Conservation (phyloP, 495 filamentous ascomycete species). For the Trichodelitschia bisporula region DNA sequence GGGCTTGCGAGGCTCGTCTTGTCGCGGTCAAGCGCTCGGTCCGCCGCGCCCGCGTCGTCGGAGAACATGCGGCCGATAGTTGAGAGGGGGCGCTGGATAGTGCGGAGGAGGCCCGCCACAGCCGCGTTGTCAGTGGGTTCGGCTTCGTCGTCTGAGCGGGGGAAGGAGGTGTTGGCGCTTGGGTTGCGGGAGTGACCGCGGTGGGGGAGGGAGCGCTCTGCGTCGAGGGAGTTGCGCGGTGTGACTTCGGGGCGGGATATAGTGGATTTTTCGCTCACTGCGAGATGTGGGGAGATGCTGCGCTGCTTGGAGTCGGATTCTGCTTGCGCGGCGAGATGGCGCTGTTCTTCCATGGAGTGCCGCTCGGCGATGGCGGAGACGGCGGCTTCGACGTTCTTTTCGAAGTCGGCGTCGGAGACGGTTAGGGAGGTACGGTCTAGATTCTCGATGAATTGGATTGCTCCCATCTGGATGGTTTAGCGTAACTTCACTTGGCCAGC, state of each 20-base stretch:
- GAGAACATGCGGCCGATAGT: conserved; percentile 96
- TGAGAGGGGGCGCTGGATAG: conserved; percentile 75
- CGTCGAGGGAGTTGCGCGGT: conserved; percentile 29
- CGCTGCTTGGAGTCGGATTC: conserved; percentile 3
- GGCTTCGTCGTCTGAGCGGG: conserved; percentile 22
- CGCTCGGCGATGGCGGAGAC: conserved; percentile 92
- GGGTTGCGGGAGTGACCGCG: conserved; percentile 16
- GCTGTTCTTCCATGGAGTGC: conserved; percentile 16
- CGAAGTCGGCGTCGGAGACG: conserved; percentile 85
- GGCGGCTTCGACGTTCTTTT: conserved; percentile 79
- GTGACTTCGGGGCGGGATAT: conserved; percentile 27
- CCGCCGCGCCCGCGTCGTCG: conserved; percentile 43
- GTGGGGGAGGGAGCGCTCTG: conserved; percentile 24
- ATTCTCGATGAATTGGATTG: conserved; percentile 89
- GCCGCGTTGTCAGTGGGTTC: conserved; percentile 26
- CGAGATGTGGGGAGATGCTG: conserved; percentile 12
- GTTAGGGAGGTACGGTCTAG: conserved; percentile 85
- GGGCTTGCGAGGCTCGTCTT: no score
- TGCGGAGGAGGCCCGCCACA: conserved; percentile 63
- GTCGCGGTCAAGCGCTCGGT: no score
- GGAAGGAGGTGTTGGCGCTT: no score
- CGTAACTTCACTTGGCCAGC: no score
- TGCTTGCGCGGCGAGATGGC: neutral
- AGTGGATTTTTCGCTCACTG: conserved; percentile 34
- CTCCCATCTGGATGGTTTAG: conserved; percentile 62